Base-by-base conservation (phyloP, 345 rosid species). In the Raphanus raphanistrum region DNA sequence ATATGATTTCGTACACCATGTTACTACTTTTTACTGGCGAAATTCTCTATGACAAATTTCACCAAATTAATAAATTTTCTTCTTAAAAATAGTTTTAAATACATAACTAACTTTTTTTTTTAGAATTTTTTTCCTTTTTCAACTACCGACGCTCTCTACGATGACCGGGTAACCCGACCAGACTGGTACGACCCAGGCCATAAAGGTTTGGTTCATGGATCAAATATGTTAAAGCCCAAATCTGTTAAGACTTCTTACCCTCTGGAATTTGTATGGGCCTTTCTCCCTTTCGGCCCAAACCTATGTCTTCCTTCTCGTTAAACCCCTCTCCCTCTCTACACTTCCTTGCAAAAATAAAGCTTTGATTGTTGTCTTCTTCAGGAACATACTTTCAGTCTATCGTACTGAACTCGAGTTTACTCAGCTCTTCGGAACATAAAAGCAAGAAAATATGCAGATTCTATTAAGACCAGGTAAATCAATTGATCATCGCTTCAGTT, bases 1-100 rank as follows among this genome's bases (percentile, higher is more conserved):
- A 63, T 48, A 15, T 66, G 6, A 6, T 21, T 12, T 59, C 43
- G 17, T 67, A 75, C 68, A 25, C 61, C 79, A 76, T 57, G 61
- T 57, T 57, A 57, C 61, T 9, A 17, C 59, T 52, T 45, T 45
- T 13, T 11, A 41, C n/a, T 41, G 48, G 48, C 48, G 48, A 41
- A 41, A 41, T 41, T 41, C 48, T 41, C 48, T 41, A 9, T 10
- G n/a, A 50, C 57, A n/a, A n/a, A 1, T 50, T 6, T 21, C 21
- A 1, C 1, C 21, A 1, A 21, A 21, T 21, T 21, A 21, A 21
- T 21, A 21, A 21, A 21, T 21, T 21, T 21, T 21, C 21, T 21
- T 21, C 21, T 21, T 21, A 21, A 21, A 21, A 21, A 1, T 21
- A 21, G 21, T 21, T 21, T 21, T 21, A 21, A 21, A 21, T 21